Base-by-base conservation (phyloP, 202 grass and related monocot genomes). In the Eragrostis tef region DNA sequence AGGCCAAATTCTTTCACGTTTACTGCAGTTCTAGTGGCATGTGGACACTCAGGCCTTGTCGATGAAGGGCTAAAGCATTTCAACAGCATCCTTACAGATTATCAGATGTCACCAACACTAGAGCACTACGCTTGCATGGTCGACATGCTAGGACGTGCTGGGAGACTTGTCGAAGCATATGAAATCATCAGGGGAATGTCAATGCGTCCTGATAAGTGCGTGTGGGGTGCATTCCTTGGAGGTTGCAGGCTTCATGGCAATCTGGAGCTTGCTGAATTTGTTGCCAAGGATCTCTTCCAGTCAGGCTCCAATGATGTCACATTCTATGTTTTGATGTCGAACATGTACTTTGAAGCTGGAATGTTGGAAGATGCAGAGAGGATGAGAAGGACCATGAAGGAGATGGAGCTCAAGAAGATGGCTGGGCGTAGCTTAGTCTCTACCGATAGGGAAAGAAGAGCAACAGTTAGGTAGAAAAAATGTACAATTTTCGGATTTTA, bases 1-100 rank as follows among this genome's bases (percentile, higher is more conserved):
- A 94, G 64, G 52, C 94, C 94, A 4, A 97, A 94, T 79, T 79
- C 91, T 2, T 90, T 89, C 81, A 97, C 94, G 21, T 82, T 92
- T 2, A 90, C 89, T 13, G 89, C 91, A 4, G 84, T 97, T 63
- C 77, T 97, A 75, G 75, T 82, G 54, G 86, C 91, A 0, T 97
- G 94, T 71, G 75, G 77, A 27, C 59, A 92, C 79, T 90, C 89
- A 3, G 91, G 94, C 84, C 83, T 91, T 20, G 79, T 97, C 0
- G 82, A 91, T 1, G 87, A 97, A 80, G 94, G 91, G 14, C 46
- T 92, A 56, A 84, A 43, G 79, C 81, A 88, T 86, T 92, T 97
- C 64, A 78, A 94, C 56, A 89, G 88, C 84, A 92, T 97, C 51
- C 34, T 75, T 51, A 84, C 19, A 6, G 71, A 87, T 9, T 86